These are phyloP conservation scores for Cyberlindnera euphorbiiphila DNA, from an alignment of 805 yeast species.

Conservation along the genomic window DNA sequence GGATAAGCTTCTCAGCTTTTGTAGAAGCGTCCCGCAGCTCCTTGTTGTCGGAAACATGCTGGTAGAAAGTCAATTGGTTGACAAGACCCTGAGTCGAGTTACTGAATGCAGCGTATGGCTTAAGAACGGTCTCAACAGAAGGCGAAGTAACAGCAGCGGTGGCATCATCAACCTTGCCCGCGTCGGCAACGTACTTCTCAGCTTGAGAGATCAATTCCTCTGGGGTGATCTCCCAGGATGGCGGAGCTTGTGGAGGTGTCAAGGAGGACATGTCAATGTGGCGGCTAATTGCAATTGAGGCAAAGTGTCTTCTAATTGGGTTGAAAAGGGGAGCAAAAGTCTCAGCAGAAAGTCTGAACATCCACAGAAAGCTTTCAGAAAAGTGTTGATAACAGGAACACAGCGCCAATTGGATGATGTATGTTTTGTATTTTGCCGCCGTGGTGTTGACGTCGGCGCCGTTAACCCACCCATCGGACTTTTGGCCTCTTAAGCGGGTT, in stretches of 20 bases:
- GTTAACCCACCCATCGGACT: too few species aligned
- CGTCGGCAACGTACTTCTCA: constrained; percentile 39
- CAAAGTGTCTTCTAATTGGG: too few species aligned
- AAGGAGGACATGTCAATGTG: constrained; percentile 12
- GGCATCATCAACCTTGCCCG: constrained; percentile 45
- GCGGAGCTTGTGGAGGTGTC: constrained; percentile 29
- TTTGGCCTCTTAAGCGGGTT: too few species aligned
- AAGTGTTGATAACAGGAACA: too few species aligned
- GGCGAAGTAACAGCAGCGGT: constrained; percentile 48
- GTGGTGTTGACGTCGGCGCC: too few species aligned
- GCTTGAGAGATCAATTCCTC: constrained; percentile 42
- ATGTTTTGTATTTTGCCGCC: too few species aligned
- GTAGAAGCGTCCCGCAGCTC: constrained; percentile 69
- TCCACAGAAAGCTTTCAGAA: too few species aligned
- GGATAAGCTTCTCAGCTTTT: constrained; percentile 54
- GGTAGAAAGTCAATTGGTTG: constrained; percentile 61
- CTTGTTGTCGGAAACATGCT: constrained; percentile 63
- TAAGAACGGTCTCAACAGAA: constrained; percentile 52
- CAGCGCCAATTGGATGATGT: too few species aligned
- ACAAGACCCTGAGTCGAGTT: constrained; percentile 43
- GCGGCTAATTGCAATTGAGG: neutral
- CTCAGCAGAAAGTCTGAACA: too few species aligned
- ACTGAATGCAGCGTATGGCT: constrained; percentile 48
- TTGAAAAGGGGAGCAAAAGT: too few species aligned
- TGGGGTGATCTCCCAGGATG: constrained; percentile 60